Evolutionary conservation across 2,329 filamentous ascomycete genomes (phyloP), one percentile per base, ranked within the genome.

Genomic region (Colletotrichum magnum): DNA sequence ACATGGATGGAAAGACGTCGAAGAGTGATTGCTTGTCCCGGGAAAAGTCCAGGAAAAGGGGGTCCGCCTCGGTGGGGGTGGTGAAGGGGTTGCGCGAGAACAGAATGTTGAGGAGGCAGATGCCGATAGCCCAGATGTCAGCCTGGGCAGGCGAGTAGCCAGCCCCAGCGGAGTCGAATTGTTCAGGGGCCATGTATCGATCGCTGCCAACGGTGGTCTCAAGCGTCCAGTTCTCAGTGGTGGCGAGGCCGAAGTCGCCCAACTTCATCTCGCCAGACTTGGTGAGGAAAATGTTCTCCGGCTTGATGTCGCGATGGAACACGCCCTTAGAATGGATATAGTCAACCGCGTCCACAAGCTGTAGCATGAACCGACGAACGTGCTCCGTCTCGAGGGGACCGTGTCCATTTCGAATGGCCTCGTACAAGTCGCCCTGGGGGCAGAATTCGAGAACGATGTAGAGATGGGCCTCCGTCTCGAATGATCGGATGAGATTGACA

Each of bases 141-240:
- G 96, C 96, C 82, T 96, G 90, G 53, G 94, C 93, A 54, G 96
- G 95, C 64, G 94, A 95, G 83, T 99, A 99, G 69, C 96, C 96
- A 72, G 89, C 90, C 71, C 91, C 92, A 74, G 91, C 90, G 61
- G 95, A 94, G 79, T 98, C 95, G 76, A 96, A 98, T 81, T 99
- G 96, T 82, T 99, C 96, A 5, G 96, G 96, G 64, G 96, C 95
- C 96, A 99, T 99, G 84, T 99, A 99, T 64, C 96, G 94, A 79
- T 99, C 96, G 79, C 96, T 98, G 73, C 96, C 96, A 54, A 99
- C 96, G 71, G 93, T 96, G 72, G 92, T 92, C 85, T 99, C 96
- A 75, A 93, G 93, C 26, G 94, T 97, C 94, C 94, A 97, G 74
- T 90, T 87, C 71, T 97, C 94, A 6, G 90, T 93, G 12, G 95